Evolutionary conservation across 805 yeast species (phyloP), one percentile per base, ranked within the genome.

Genomic region (Kodamaea kaohsiungensis): DNA sequence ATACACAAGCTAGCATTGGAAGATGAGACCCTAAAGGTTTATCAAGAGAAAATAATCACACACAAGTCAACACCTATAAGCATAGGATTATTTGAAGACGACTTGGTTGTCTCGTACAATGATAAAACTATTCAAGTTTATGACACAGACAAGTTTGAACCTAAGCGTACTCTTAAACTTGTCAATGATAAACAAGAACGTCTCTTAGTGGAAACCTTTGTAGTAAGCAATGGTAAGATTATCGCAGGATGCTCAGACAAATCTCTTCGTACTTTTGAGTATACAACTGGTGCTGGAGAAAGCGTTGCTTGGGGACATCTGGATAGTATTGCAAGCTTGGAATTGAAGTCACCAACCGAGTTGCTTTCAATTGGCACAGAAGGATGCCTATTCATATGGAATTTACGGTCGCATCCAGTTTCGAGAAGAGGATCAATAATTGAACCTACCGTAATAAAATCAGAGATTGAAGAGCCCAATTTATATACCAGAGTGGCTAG

Each of bases 381-480:
- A 59, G 88, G 87, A 0, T 82, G 87, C 61, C 62, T 83, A 49
- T 82, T 84, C 55, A 65, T 62, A 6, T 83, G 87, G 87, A 59
- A 60, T 2, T 45, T 70, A 7, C 37, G 42, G 3, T 61, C 54
- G 19, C 18, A 43, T 25, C 22, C 38, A 46, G 2, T 9, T 2
- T 16, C 40, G 16, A 35, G 35, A 27, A 42, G 45, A 39, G 22
- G 33, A 19, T 37, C 48, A 3, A 15, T 16, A 8, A 18, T 33
- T 38, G 39, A 27, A 25, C 40, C 10, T 16, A 15, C 35, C 10
- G 3, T 16, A 16, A 15, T 40, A 9, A 15, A 16, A 8, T 27
- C 18, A 30, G 47, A 43, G 18, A 37, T 30, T 7, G 40, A 43
- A 10, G 38, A 58, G 2, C 71, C 70, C 3, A 42, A 30, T 10